Conservation (phyloP, 2,329 filamentous ascomycete species). For the Aureobasidium sp. region DNA sequence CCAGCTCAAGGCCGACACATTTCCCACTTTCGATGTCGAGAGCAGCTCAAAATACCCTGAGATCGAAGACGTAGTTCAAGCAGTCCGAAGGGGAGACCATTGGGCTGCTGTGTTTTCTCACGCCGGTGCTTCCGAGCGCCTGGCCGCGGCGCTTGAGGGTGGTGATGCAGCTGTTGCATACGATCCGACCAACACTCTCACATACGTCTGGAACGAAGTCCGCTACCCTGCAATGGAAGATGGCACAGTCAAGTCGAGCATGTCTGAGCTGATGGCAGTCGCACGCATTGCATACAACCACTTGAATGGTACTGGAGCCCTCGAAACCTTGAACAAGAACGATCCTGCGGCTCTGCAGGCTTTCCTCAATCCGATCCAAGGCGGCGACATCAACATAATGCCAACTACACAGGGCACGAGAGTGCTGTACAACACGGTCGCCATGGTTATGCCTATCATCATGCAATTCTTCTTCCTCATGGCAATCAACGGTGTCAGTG, state of each 20-base stretch:
- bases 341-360: constrained; percentile 30
- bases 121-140: constrained; percentile 32
- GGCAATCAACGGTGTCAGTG: constrained; percentile 39
- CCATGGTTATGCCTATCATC: constrained; percentile 41
- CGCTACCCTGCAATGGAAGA: constrained; percentile 37
- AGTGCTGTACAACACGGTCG: constrained; percentile 40
- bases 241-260: constrained; percentile 26
- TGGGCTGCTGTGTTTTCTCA: constrained; percentile 28
- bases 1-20: neutral
- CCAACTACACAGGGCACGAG: constrained; percentile 37
- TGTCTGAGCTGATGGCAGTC: constrained; percentile 31
- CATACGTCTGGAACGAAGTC: constrained; percentile 41
- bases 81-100: constrained; percentile 25
- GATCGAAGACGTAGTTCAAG: constrained; percentile 21
- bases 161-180: constrained; percentile 31
- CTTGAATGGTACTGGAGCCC: constrained; percentile 28
- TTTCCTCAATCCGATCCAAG: constrained; percentile 35
- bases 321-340: constrained; percentile 22
- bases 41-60: constrained; percentile 15
- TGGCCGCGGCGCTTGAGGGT: constrained; percentile 33
- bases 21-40: constrained; percentile 1
- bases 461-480: constrained; percentile 45
- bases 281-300: constrained; percentile 32
- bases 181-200: constrained; percentile 32
- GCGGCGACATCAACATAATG: constrained; percentile 34